phyloP scores from a whole-genome alignment of 371 early-diverging fungal genomes.

The Rhizopus stolonifer region DNA sequence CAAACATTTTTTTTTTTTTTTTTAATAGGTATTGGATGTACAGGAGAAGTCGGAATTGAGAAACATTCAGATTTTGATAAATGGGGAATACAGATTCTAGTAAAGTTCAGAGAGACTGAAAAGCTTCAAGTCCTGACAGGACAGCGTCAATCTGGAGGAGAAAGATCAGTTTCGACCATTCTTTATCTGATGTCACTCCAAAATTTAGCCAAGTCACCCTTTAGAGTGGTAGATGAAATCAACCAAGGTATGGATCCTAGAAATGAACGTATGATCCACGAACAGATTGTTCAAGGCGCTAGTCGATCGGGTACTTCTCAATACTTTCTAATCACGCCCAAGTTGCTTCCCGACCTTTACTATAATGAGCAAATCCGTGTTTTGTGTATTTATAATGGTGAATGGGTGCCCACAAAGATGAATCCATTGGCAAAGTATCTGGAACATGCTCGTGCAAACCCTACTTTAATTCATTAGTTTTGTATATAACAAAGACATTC shows the following conservation, averaged over 20 bases:
- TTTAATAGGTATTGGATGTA: constrained; percentile 73
- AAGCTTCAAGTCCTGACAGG: constrained; percentile 85
- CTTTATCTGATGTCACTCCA: constrained; percentile 97
- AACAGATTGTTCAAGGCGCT: constrained; percentile 84
- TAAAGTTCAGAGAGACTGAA: constrained; percentile 91
- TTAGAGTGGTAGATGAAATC: constrained; percentile 99
- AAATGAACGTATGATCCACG: constrained; percentile 96
- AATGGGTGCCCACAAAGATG: constrained; percentile 73
- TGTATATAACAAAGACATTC: background rate
- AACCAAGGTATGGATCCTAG: constrained; percentile 99
- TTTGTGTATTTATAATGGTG: constrained; percentile 92
- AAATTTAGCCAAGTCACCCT: constrained; percentile 84
- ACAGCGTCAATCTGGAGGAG: constrained; percentile 98
- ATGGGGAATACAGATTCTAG: constrained; percentile 96
- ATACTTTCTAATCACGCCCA: constrained; percentile 99
- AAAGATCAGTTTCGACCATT: constrained; percentile 95
- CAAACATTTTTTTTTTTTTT: constrained; percentile 3
- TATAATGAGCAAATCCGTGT: constrained; percentile 94
- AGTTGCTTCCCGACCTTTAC: constrained; percentile 93
- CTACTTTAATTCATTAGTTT: background rate
- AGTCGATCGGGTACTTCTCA: constrained; percentile 67
- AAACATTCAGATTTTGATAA: constrained; percentile 80
- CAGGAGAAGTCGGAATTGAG: constrained; percentile 79
- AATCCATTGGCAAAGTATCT: constrained; percentile 34
- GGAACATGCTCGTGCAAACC: constrained; percentile 14